A percentile compares a stretch with the other conserved stretches of the same genome.
Conservation (phyloP, 257 asterid genomes). For the Eustoma russellianum region DNA sequence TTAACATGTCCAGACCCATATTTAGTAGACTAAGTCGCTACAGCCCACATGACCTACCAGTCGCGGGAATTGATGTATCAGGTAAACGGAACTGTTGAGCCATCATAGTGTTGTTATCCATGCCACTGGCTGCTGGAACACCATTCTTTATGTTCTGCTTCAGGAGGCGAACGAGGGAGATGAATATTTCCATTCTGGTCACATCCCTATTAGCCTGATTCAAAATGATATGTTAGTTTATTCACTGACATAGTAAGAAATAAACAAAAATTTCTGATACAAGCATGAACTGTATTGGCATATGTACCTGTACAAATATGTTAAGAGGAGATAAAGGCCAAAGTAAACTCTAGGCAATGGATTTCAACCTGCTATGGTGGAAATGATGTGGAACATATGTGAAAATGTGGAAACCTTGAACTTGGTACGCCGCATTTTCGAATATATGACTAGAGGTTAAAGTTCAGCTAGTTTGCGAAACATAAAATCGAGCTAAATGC, state of each 20-base stretch:
- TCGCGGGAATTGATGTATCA: conserved; percentile 25
- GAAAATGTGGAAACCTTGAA: no score
- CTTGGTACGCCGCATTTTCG: no score
- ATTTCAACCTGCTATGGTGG: no score
- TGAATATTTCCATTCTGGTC: conserved; percentile 81
- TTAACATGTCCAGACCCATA: conserved; percentile 32
- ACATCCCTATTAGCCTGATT: conserved; percentile 84
- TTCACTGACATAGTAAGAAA: background rate
- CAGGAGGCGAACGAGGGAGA: conserved; percentile 69
- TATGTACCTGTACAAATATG: background rate
- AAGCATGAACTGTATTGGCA: background rate
- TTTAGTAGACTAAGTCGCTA: conserved; percentile 14
- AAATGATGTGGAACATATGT: no score
- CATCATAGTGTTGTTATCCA: conserved; percentile 18
- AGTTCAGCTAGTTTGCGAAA: no score
- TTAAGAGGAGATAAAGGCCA: no score
- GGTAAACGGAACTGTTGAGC: conserved; percentile 28
- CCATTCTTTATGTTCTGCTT: conserved; percentile 49
- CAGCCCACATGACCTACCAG: conserved; percentile 36
- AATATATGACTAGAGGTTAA: no score
- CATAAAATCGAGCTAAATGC: no score
- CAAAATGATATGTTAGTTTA: conserved; percentile 2
- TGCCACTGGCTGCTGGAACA: conserved; percentile 15
- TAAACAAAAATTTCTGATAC: background rate
- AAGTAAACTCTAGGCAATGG: no score